Conservation (phyloP, 2,329 filamentous ascomycete species). For the Xenoacremonium recifei region DNA sequence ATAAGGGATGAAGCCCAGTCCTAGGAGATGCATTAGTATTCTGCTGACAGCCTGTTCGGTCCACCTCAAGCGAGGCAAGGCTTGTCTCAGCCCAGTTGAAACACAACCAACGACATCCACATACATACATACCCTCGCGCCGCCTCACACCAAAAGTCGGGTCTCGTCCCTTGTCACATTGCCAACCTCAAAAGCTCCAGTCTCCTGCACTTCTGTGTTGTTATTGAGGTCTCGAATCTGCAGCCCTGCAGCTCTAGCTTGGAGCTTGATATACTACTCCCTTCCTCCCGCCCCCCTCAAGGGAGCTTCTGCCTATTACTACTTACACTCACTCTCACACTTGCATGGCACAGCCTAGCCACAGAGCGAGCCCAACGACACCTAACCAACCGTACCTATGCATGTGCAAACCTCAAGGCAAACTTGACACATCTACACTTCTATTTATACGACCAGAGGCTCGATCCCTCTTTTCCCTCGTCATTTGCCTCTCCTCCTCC, state of each 20-base stretch:
- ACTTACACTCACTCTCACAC: too few relatives aligned
- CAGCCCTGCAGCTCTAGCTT: slow-evolving; percentile 9
- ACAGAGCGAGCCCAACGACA: too few relatives aligned
- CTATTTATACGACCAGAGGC: too few relatives aligned
- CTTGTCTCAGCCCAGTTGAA: slow-evolving; percentile 33
- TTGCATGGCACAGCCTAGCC: too few relatives aligned
- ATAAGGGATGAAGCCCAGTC: neutral
- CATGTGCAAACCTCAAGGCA: too few relatives aligned
- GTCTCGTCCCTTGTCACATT: slow-evolving; percentile 9
- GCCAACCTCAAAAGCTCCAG: slow-evolving; percentile 6
- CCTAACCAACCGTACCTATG: too few relatives aligned
- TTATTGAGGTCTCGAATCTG: slow-evolving; percentile 3
- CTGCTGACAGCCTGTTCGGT: slow-evolving; percentile 5
- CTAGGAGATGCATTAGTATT: neutral
- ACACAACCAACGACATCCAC: slow-evolving; percentile 28
- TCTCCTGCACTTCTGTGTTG: slow-evolving; percentile 14
- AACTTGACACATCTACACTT: too few relatives aligned
- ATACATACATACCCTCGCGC: slow-evolving; percentile 20
- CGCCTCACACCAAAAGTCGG: slow-evolving; percentile 15
- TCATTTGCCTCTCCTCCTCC: too few relatives aligned
- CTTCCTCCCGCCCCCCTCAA: too few relatives aligned
- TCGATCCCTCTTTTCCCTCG: too few relatives aligned
- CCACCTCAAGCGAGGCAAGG: slow-evolving; percentile 11
- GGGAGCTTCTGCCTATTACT: too few relatives aligned
- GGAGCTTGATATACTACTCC: too few relatives aligned